Base-by-base conservation (phyloP, 2,329 filamentous ascomycete genomes). In the Macroventuria anomochaeta region DNA sequence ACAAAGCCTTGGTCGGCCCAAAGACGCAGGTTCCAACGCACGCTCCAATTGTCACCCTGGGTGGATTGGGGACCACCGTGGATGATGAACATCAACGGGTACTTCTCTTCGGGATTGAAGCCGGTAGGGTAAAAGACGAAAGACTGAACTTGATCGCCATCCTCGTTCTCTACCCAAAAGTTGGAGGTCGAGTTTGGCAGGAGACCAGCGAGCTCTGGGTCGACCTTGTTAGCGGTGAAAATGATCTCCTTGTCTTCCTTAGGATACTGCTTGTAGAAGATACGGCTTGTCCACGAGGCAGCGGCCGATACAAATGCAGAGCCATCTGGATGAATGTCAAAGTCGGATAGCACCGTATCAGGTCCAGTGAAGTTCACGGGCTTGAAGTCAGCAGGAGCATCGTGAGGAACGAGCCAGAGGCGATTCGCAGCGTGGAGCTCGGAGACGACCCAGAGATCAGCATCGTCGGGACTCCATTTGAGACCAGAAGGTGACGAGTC, bases 1-100 rank as follows among this genome's bases (percentile, higher is more conserved):
- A 96, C 83, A 67, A 95, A 96, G 25, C 91, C 91, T 74, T 93
- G 90, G 69, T 96, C 91, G 1, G 91, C 90, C 72, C 91, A 96
- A 3, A 93, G 82, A 51, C 89, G 88, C 6, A 89, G 85, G 70
- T 96, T 96, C 91, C 91, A 96, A 15, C 91, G 81, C 1, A 86
- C 90, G 70, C 85, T 89, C 90, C 91, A 96, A 36, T 81, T 80
- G 64, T 95, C 88, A 17, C 75, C 78, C 85, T 89, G 91, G 0
- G 88, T 83, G 17, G 84, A 83, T 69, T 95, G 90, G 0, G 91
- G 91, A 0, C 91, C 91, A 50, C 91, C 91, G 69, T 96, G 91
- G 56, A 96, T 89, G 44, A 92, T 78, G 69, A 92, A 87, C 2
- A 88, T 85, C 3, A 96, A 78, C 0, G 91, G 91, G 67, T 93